Conservation (phyloP, 768 basidiomycete genomes). For the Hericium rajendrae region DNA sequence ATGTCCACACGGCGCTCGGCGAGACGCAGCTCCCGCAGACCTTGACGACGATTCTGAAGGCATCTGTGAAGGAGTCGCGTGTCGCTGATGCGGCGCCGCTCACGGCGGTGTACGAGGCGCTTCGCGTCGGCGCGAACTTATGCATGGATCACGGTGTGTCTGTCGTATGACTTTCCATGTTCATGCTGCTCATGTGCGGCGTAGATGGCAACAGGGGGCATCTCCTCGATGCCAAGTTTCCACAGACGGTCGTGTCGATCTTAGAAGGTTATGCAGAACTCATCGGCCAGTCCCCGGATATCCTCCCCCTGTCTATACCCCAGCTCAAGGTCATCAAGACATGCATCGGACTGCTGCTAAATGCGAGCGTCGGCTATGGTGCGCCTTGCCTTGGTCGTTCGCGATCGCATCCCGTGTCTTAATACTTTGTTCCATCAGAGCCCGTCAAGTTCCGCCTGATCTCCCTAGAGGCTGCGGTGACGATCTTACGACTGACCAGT, state of each 20-base stretch:
- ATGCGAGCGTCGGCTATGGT: constrained; percentile 74
- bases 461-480: constrained; percentile 57
- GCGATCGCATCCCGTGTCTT: not conserved
- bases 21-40: constrained; percentile 54
- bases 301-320: constrained; percentile 43
- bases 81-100: constrained; percentile 38
- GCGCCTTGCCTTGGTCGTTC: constrained; percentile 32
- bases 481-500: constrained; percentile 56
- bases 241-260: constrained; percentile 54
- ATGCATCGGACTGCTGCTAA: constrained; percentile 69
- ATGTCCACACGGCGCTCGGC: constrained; percentile 64
- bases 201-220: constrained; percentile 68
- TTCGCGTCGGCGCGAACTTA: constrained; percentile 74
- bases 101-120: constrained; percentile 51
- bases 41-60: constrained; percentile 49
- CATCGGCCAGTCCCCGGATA: constrained; percentile 26
- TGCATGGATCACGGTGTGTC: constrained; percentile 73
- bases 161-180: not conserved
- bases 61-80: constrained; percentile 40
- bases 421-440: constrained; percentile 32
- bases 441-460: constrained; percentile 59
- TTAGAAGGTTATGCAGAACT: constrained; percentile 52
- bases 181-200: constrained; percentile 4
- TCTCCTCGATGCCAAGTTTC: constrained; percentile 62
- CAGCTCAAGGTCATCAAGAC: constrained; percentile 71